phyloP scores from a whole-genome alignment of 1,139 yeast species.

The Yamadazyma membranifaciens region DNA sequence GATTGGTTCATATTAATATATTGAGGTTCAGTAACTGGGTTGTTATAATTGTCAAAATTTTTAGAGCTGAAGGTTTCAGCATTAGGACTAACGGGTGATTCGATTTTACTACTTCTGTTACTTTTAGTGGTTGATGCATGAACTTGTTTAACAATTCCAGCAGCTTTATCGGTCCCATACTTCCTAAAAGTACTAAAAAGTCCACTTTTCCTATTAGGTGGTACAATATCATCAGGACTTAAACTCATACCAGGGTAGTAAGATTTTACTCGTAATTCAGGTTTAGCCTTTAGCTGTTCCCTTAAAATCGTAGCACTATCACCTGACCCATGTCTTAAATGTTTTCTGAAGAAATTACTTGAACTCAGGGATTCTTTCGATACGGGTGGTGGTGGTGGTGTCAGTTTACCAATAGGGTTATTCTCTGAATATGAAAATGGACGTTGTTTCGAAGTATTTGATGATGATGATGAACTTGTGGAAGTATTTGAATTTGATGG shows the following conservation, averaged over 20 bases:
- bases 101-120: slow-evolving; percentile 13
- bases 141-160: slow-evolving; percentile 24
- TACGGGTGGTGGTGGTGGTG: background rate
- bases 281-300: slow-evolving; percentile 5
- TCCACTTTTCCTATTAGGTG: slow-evolving; percentile 31
- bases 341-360: slow-evolving; percentile 57
- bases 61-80: slow-evolving; percentile 11
- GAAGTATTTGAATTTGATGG: slow-evolving; percentile 24
- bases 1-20: slow-evolving; percentile 15
- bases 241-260: slow-evolving; percentile 17
- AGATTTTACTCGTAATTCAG: slow-evolving; percentile 12
- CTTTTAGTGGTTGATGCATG: slow-evolving; percentile 12
- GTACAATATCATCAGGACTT: slow-evolving; percentile 16
- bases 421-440: slow-evolving; percentile 51
- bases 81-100: slow-evolving; percentile 22
- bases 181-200: slow-evolving; percentile 42
- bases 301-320: slow-evolving; percentile 11
- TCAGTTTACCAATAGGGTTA: background rate
- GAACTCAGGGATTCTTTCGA: slow-evolving; percentile 33
- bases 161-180: slow-evolving; percentile 43
- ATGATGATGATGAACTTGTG: slow-evolving; percentile 19
- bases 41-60: slow-evolving; percentile 1
- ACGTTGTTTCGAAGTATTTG: slow-evolving; percentile 31
- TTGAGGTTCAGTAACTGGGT: slow-evolving; percentile 10
- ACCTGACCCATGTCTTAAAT: slow-evolving; percentile 21